phyloP scores from a whole-genome alignment of 805 yeast species.

The Candida rishiriensis region DNA sequence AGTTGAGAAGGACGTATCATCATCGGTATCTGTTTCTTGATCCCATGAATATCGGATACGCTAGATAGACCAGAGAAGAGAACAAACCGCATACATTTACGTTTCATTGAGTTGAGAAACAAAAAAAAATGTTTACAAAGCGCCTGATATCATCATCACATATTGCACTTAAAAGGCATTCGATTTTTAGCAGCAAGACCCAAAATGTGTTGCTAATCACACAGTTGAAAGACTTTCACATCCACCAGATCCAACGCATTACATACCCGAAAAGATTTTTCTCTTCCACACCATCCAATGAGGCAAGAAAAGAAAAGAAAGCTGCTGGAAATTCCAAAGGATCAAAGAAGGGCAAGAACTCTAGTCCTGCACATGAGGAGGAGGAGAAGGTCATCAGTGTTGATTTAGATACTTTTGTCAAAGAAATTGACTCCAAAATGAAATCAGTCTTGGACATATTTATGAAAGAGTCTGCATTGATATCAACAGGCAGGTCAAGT shows the following conservation, averaged over 20 bases:
- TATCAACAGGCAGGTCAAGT: slow-evolving; percentile 66
- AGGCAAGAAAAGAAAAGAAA: not conserved
- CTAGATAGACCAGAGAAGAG: too few species aligned
- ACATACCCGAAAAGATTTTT: not conserved
- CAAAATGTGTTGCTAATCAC: not conserved
- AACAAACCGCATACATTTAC: too few species aligned
- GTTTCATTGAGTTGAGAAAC: too few species aligned
- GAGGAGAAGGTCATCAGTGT: slow-evolving; percentile 21
- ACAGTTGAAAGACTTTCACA: not conserved
- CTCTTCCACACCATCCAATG: not conserved
- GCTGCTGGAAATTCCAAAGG: not conserved
- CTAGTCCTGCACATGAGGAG: slow-evolving; percentile 5
- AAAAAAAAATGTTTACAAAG: too few species aligned
- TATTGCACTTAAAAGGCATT: too few species aligned
- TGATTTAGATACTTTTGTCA: slow-evolving; percentile 30
- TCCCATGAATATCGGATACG: too few species aligned
- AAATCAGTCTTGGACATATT: slow-evolving; percentile 47
- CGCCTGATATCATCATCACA: too few species aligned
- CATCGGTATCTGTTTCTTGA: too few species aligned
- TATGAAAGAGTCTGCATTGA: slow-evolving; percentile 52
- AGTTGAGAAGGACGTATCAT: too few species aligned
- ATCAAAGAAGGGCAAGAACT: slow-evolving; percentile 8
- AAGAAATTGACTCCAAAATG: slow-evolving; percentile 39
- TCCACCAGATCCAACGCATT: not conserved
- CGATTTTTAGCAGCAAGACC: not conserved